Evolutionary conservation across 2,329 filamentous ascomycete genomes (phyloP).

Genomic region (Aspergillus sp.): DNA sequence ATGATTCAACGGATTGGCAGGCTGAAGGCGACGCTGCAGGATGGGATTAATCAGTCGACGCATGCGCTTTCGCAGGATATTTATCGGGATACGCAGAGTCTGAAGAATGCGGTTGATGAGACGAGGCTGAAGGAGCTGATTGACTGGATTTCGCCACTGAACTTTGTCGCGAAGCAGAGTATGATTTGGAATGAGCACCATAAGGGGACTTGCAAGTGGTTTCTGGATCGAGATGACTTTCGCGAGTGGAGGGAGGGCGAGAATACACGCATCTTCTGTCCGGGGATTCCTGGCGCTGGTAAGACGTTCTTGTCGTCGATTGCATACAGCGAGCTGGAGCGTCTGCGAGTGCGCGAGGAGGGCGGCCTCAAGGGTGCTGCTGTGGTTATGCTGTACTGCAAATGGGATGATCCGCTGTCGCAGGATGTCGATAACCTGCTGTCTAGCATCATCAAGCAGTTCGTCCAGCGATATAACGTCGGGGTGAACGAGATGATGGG

Average conservation of each 20-base stretch:
- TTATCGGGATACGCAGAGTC: slow-evolving; percentile 1
- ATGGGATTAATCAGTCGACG: slow-evolving; percentile 5
- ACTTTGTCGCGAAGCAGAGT: slow-evolving; percentile 10
- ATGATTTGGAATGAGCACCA: slow-evolving; percentile 11
- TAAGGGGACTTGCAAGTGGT: slow-evolving; percentile 11
- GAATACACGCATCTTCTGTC: slow-evolving; percentile 1
- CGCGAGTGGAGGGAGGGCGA: slow-evolving; percentile 4
- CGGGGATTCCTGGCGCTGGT: slow-evolving; percentile 6
- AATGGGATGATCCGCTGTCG: slow-evolving; percentile 16
- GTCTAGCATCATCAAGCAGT: slow-evolving; percentile 9
- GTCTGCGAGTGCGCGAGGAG: background rate
- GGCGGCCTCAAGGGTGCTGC: slow-evolving; percentile 11
- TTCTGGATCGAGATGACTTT: slow-evolving; percentile 3
- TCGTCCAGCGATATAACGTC: slow-evolving; percentile 5
- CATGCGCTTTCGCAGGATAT: slow-evolving; percentile 1
- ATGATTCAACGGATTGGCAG: slow-evolving; percentile 1
- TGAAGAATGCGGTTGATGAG: slow-evolving; percentile 5
- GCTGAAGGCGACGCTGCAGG: slow-evolving; percentile 1
- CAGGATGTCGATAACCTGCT: slow-evolving; percentile 6
- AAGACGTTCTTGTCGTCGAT: slow-evolving; percentile 12
- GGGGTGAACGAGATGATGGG: background rate
- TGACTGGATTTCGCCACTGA: slow-evolving; percentile 9
- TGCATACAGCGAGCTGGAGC: slow-evolving; percentile 9
- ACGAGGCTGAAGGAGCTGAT: slow-evolving; percentile 6
- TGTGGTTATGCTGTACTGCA: slow-evolving; percentile 16